Evolutionary conservation across 2,329 filamentous ascomycete genomes (phyloP).

Genomic region (Aspergillus glaucus): DNA sequence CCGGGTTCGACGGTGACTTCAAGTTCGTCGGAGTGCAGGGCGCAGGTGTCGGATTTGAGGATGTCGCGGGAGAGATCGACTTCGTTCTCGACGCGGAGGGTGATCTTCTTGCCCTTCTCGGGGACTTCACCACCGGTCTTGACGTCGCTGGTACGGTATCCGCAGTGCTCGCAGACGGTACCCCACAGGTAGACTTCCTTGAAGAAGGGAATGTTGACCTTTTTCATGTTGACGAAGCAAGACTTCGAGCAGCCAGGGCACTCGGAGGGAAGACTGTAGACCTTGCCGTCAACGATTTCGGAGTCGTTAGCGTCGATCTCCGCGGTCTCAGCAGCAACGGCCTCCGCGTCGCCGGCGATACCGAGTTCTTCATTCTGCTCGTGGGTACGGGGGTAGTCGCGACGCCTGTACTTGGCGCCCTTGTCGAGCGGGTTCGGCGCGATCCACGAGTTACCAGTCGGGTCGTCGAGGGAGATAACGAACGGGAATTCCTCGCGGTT

Average conservation of each 20-base stretch:
- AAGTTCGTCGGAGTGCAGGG: slow-evolving; percentile 78
- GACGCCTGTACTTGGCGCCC: slow-evolving; percentile 83
- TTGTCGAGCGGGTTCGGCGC: slow-evolving; percentile 69
- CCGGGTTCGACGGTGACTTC: slow-evolving; percentile 83
- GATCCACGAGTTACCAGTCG: slow-evolving; percentile 94
- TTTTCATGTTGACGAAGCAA: slow-evolving; percentile 95
- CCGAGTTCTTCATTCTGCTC: slow-evolving; percentile 85
- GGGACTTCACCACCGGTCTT: slow-evolving; percentile 95
- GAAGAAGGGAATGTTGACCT: slow-evolving; percentile 96
- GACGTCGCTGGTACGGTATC: slow-evolving; percentile 92
- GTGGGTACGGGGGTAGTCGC: slow-evolving; percentile 72
- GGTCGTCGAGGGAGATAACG: slow-evolving; percentile 80
- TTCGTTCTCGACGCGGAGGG: slow-evolving; percentile 60
- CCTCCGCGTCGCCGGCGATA: slow-evolving; percentile 48
- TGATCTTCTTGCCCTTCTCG: slow-evolving; percentile 76
- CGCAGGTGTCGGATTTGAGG: slow-evolving; percentile 91
- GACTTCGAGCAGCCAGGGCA: slow-evolving; percentile 85
- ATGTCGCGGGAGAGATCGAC: slow-evolving; percentile 86
- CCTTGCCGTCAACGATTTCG: slow-evolving; percentile 85
- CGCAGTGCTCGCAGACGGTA: slow-evolving; percentile 84
- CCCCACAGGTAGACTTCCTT: slow-evolving; percentile 96
- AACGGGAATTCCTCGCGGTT: slow-evolving; percentile 76
- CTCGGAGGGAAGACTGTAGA: slow-evolving; percentile 85
- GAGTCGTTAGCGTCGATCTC: slow-evolving; percentile 59
- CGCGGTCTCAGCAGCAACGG: slow-evolving; percentile 18